Evolutionary conservation across 2,329 filamentous ascomycete species (phyloP).

Genomic region (Cladophialophora yegresii): DNA sequence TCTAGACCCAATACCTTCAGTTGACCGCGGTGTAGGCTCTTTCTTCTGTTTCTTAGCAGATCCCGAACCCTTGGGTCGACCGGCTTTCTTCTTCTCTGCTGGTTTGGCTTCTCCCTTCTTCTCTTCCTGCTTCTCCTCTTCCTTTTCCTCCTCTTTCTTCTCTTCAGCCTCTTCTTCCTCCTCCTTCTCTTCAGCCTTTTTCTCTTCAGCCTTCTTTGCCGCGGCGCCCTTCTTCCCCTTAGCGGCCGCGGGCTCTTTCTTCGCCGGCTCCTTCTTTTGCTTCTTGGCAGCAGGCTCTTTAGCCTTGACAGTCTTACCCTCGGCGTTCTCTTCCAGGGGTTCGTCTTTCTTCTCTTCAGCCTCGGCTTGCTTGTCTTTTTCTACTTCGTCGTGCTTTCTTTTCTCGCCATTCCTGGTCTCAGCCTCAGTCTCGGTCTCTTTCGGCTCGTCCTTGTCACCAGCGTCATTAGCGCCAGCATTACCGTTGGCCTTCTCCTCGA

Average conservation of each 20-base stretch:
- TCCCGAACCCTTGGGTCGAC: conserved; percentile 46
- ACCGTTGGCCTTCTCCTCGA: conserved; percentile 51
- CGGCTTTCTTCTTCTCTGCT: conserved; percentile 33
- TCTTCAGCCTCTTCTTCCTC: conserved; percentile 38
- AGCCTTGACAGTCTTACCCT: conserved; percentile 40
- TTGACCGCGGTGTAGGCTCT: conserved; percentile 23
- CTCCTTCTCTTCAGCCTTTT: neutral
- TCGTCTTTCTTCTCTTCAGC: conserved; percentile 20
- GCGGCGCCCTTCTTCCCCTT: conserved; percentile 30
- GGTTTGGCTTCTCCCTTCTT: conserved; percentile 18
- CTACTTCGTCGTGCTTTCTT: conserved; percentile 21
- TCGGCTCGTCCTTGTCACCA: conserved; percentile 42
- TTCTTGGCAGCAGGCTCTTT: conserved; percentile 31
- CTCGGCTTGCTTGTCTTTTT: conserved; percentile 36
- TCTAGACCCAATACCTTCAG: conserved; percentile 30
- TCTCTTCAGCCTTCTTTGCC: conserved; percentile 39
- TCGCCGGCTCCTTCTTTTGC: conserved; percentile 29
- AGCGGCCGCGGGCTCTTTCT: conserved; percentile 35
- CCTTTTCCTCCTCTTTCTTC: conserved; percentile 5
- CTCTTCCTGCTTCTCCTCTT: conserved; percentile 38
- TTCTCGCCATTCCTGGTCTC: conserved; percentile 32
- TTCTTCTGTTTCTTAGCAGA: conserved; percentile 35
- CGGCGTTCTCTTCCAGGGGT: conserved; percentile 45
- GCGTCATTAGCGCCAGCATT: conserved; percentile 42
- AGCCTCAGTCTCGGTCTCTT: conserved; percentile 43